Percentiles rank a stretch among this genome's conserved stretches.
Conservation (phyloP, 2,329 filamentous ascomycete genomes). For the Huntiella decipiens region DNA sequence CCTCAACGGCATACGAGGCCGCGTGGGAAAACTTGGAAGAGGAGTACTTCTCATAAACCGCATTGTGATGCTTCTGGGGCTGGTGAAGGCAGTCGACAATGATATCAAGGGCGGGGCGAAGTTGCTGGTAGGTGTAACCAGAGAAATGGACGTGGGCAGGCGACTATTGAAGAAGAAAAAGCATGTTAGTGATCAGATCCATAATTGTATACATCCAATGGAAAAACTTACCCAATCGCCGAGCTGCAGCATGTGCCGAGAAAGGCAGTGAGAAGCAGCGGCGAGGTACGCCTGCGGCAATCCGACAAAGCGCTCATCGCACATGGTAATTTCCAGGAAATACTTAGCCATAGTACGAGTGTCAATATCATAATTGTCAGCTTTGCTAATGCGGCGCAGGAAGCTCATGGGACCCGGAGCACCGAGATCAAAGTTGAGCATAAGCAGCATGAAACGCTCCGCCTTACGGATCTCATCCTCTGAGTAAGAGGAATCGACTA, state of each 20-base stretch:
- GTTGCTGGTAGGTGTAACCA: constrained; percentile 73
- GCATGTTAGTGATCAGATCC: too few relatives aligned
- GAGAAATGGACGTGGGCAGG: constrained; percentile 79
- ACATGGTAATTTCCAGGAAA: constrained; percentile 87
- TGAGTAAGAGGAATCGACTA: constrained; percentile 86
- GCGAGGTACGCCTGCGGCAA: constrained; percentile 79
- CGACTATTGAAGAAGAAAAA: constrained; percentile 30
- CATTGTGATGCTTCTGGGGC: constrained; percentile 61
- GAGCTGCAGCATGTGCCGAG: constrained; percentile 73
- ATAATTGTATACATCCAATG: neutral
- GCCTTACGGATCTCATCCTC: constrained; percentile 89
- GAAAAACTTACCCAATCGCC: constrained; percentile 65
- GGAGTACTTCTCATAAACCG: constrained; percentile 82
- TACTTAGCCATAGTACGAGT: constrained; percentile 93
- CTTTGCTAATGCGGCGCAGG: constrained; percentile 88
- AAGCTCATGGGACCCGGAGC: constrained; percentile 99
- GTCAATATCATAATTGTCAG: constrained; percentile 91
- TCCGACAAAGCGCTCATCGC: constrained; percentile 94
- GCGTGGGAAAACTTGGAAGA: constrained; percentile 76
- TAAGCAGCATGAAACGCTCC: constrained; percentile 93
- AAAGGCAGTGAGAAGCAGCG: constrained; percentile 80
- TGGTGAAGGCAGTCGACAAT: constrained; percentile 77
- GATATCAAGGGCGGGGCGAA: constrained; percentile 56
- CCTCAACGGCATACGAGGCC: constrained; percentile 58
- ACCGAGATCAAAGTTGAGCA: constrained; percentile 87